Base-by-base conservation (phyloP, 2,329 filamentous ascomycete species). In the Oidium heveae region DNA sequence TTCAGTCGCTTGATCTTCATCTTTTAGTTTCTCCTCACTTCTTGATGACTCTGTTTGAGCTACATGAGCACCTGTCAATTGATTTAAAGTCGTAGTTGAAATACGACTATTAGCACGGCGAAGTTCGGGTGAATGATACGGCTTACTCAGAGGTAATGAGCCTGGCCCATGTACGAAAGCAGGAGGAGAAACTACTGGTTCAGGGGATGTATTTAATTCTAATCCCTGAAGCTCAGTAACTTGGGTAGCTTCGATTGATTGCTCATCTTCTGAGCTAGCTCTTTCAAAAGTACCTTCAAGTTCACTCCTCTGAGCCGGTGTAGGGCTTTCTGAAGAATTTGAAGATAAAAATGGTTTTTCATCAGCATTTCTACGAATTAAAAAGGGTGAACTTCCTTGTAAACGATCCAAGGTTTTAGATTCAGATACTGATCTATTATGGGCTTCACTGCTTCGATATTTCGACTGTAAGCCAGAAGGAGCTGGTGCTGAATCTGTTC, bases 41-140 rank as follows among this genome's bases (percentile, higher is more conserved):
- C 69, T 71, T 65, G 73, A 68, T 15, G 28, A n/a, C 12, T 15
- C 53, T 67, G 57, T 56, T 37, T 58, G 58, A 53, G 56, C 52
- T 52, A 77, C 66, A 22, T 74, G 76, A 49, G 82, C 83, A 59
- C 81, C 82, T 34, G 78, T 79, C 64, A 96, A 73, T 64, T 95
- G 86, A 47, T 80, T 75, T 49, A 95, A 72, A 0, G 89, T 96
- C 0, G 79, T 80, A 60, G 74, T 76, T 28, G 91, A 94, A 65
- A 96, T 80, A 22, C 86, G 81, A 60, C 82, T 87, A 61, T 86
- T 91, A 53, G 84, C 86, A 59, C 80, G 80, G 58, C 84, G 81
- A 61, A 89, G 72, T 63, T 91, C 85, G 15, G 83, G 77, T 33
- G 86, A 81, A 56, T 85, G 78, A 60, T 84, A 79, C 0, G 84